Conservation (phyloP, 208 protist species). For the Acanthamoeba castellanii region DNA sequence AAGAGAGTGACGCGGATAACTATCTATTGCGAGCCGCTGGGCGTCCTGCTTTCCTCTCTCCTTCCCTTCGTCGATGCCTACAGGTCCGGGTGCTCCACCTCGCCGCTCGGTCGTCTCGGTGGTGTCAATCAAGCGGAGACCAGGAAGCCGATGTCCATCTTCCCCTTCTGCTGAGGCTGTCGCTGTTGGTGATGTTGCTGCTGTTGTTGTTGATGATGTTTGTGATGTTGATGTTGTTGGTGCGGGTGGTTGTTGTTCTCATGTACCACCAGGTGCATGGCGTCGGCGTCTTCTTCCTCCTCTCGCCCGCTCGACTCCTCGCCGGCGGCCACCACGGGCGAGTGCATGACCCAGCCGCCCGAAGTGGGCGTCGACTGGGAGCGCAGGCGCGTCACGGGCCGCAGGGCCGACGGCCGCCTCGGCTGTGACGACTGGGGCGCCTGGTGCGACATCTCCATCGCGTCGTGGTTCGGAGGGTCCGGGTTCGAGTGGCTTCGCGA, state of each 20-base stretch:
- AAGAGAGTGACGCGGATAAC: too few species aligned
- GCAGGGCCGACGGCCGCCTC: not conserved
- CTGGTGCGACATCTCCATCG: not conserved
- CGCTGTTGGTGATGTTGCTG: not conserved
- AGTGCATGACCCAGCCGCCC: not conserved
- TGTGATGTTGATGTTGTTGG: too few species aligned
- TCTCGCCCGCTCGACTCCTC: slow-evolving; percentile 23
- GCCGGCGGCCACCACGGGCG: not conserved
- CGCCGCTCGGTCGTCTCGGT: too few species aligned
- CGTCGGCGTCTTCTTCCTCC: not conserved
- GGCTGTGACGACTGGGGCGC: not conserved
- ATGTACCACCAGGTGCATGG: not conserved
- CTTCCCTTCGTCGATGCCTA: too few species aligned
- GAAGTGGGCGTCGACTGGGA: slow-evolving; percentile 7
- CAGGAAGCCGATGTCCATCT: slow-evolving; percentile 55
- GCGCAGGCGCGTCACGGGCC: not conserved
- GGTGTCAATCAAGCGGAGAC: not conserved
- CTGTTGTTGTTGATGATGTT: not conserved
- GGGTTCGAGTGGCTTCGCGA: slow-evolving; percentile 44
- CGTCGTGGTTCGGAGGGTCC: not conserved
- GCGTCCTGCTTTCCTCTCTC: too few species aligned
- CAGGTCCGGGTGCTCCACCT: too few species aligned
- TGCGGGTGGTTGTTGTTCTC: not conserved
- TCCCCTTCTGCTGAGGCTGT: slow-evolving; percentile 11
- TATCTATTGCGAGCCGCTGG: too few species aligned